These are phyloP conservation scores for Melampsora americana DNA, from an alignment of 1,284 basidiomycete species.

Conservation along the genomic window DNA sequence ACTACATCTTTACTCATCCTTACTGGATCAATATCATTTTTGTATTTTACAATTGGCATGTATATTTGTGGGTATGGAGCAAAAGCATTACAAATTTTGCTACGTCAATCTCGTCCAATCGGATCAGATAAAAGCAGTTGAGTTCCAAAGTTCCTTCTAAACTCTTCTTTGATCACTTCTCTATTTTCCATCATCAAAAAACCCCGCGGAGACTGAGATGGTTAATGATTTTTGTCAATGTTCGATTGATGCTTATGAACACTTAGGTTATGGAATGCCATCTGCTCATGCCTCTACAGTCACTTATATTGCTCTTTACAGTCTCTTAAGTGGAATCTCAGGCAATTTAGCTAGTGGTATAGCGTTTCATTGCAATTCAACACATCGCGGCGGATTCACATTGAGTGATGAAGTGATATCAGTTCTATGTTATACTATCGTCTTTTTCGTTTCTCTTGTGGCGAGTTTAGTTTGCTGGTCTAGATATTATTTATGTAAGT, in stretches of 20 bases:
- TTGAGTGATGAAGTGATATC: background rate
- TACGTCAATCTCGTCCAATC: background rate
- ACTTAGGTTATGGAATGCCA: background rate
- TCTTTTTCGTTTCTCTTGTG: background rate
- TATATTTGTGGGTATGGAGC: conserved; percentile 4
- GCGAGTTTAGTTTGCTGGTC: background rate
- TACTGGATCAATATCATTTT: background rate
- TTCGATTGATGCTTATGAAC: too few species aligned
- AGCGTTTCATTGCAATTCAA: background rate
- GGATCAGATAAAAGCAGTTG: background rate
- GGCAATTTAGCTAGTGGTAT: background rate
- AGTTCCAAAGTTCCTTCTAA: background rate
- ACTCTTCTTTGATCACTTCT: too few species aligned
- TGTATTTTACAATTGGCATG: background rate
- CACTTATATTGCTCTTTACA: background rate
- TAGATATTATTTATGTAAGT: background rate
- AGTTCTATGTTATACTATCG: background rate
- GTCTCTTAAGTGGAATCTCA: background rate
- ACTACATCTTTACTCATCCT: background rate
- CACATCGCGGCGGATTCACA: background rate
- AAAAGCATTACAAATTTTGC: background rate
- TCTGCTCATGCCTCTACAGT: background rate
- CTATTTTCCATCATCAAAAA: too few species aligned
- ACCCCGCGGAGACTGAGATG: too few species aligned
- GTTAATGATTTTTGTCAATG: too few species aligned